Base-by-base conservation (phyloP, 2,329 filamentous ascomycete species). In the Ascosphaera apis region DNA sequence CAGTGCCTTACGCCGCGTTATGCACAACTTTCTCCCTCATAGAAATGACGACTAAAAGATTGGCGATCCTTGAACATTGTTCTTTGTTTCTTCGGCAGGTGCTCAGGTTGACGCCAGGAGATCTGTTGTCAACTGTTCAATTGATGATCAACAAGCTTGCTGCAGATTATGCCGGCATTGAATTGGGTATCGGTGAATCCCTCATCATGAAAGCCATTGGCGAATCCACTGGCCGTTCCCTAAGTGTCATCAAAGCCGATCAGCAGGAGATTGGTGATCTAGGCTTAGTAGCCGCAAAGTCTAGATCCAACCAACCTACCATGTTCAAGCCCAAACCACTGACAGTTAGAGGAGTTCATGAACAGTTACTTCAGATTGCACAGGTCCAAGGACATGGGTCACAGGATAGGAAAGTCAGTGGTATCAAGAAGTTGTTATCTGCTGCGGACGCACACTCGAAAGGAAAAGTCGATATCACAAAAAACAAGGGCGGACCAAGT, bases 141-240 rank as follows among this genome's bases (percentile, higher is more conserved):
- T 69, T 98, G 19, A 95, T 98, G 88, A 80, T 92, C 54, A 93
- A 93, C 58, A 95, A 95, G 54, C 70, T 98, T 17, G 88, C 88
- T 2, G 86, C 88, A 2, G 88, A 98, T 50, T 98, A 93, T 53
- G 77, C 84, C 31, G 88, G 88, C 15, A 84, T 98, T 42, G 88
- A 98, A 56, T 66, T 98, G 19, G 88, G 88, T n/a, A 98, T 98
- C 46, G 88, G 88, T 38, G 88, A 98, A 57, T 95, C 86, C 1
- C 58, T 98, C 18, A 93, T 98, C 48, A 95, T 95, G 84, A 98
- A 95, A 54, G 81, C 88, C 3, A 91, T 98, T 48, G 86, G 86
- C 8, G 86, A 95, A 58, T 78, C 76, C 19, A 98, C 88, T 0
- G 88, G 88, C 7, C 74, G 88, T 41, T 91, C 74, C 48, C 57